Percentiles rank a stretch among this genome's conserved stretches.
Conservation (phyloP, 345 rosid genomes). For the Brassica juncea region DNA sequence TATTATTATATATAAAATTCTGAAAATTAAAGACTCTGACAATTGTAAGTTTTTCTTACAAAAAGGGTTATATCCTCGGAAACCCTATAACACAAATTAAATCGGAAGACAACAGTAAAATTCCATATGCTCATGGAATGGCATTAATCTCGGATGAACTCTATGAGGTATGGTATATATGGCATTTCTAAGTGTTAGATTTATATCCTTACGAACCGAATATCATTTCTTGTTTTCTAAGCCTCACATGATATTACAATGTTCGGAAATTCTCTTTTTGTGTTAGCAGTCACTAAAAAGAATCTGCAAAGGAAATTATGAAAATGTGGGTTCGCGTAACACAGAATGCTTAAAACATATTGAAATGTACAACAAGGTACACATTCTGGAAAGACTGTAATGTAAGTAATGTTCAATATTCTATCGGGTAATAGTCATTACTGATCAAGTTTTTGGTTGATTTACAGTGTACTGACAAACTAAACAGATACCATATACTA, state of each 20-base stretch:
- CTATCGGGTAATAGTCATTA: not conserved
- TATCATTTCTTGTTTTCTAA: not conserved
- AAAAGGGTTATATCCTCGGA: slow-evolving; percentile 52
- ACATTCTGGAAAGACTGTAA: not conserved
- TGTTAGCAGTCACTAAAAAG: slow-evolving; percentile 21
- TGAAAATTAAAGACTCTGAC: not conserved
- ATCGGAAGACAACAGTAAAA: slow-evolving; percentile 35
- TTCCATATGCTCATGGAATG: slow-evolving; percentile 49
- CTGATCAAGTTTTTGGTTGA: not conserved
- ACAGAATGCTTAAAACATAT: not conserved
- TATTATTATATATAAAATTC: not conserved
- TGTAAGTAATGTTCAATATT: not conserved
- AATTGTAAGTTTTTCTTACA: not conserved
- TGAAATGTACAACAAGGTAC: not conserved
- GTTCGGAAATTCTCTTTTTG: not conserved
- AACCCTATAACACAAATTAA: slow-evolving; percentile 43
- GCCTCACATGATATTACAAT: not conserved
- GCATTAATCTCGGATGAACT: slow-evolving; percentile 56
- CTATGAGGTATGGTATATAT: slow-evolving; percentile 43
- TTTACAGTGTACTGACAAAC: slow-evolving; percentile 11
- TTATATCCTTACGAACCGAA: not conserved
- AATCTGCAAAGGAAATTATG: slow-evolving; percentile 25
- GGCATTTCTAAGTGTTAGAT: not conserved
- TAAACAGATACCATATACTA: not conserved
- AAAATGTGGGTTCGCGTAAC: not conserved